Evolutionary conservation across 306 rosid genomes (phyloP).

Genomic region (Sphenostylis stenocarpa): DNA sequence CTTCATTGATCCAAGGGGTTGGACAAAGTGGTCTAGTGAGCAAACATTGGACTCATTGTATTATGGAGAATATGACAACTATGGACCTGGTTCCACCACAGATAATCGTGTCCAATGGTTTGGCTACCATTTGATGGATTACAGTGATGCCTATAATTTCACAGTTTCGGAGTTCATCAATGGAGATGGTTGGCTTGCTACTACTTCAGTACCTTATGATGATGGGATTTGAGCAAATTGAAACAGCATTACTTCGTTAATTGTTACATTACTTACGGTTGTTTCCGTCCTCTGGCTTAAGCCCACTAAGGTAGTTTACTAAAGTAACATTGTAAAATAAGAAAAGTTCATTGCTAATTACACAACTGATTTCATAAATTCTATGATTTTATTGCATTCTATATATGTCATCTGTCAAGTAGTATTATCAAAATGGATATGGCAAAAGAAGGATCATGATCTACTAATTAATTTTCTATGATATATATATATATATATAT

Average conservation of each 20-base stretch:
- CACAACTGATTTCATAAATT: too few relatives aligned
- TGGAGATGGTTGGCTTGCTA: slow-evolving; percentile 71
- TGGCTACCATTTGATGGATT: slow-evolving; percentile 68
- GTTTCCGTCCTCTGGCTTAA: background rate
- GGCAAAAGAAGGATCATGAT: too few relatives aligned
- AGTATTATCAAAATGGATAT: too few relatives aligned
- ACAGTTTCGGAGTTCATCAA: slow-evolving; percentile 60
- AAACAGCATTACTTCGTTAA: background rate
- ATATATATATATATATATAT: too few relatives aligned
- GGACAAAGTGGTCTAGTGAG: slow-evolving; percentile 58
- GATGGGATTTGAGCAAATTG: slow-evolving; percentile 49
- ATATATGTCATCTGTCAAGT: too few relatives aligned
- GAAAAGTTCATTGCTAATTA: too few relatives aligned
- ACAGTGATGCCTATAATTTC: slow-evolving; percentile 63
- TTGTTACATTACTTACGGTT: background rate
- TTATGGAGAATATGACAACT: slow-evolving; percentile 72
- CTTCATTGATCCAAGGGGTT: slow-evolving; percentile 64
- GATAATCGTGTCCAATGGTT: slow-evolving; percentile 55
- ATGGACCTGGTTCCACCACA: slow-evolving; percentile 70
- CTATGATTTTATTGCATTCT: too few relatives aligned
- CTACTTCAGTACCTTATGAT: slow-evolving; percentile 80
- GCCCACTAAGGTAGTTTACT: too few relatives aligned
- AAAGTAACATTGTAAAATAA: too few relatives aligned
- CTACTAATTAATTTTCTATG: too few relatives aligned
- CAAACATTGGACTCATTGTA: slow-evolving; percentile 53